Percentiles rank a stretch among this genome's conserved stretches.
Evolutionary conservation across 371 early-diverging fungal species (phyloP).

Genomic region (Haplosporangium sp.): DNA sequence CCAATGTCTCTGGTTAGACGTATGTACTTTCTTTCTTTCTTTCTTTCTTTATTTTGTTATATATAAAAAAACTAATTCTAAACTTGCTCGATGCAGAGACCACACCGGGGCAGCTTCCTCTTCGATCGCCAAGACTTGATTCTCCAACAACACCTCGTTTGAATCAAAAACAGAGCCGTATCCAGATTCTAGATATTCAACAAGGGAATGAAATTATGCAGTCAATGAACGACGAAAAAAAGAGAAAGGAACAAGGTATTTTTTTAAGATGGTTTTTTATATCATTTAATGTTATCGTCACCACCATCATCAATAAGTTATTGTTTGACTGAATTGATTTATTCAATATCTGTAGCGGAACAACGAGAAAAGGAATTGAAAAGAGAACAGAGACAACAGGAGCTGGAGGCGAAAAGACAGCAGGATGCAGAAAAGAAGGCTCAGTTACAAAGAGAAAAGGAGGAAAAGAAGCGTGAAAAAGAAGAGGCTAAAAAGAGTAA

Average conservation of each 20-base stretch:
- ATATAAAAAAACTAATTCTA: conserved; percentile 19
- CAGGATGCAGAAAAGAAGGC: conserved; percentile 52
- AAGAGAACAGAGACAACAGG: conserved; percentile 36
- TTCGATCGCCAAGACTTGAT: conserved; percentile 43
- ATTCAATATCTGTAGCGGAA: conserved; percentile 18
- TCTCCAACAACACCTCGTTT: conserved; percentile 35
- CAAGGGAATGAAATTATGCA: conserved; percentile 56
- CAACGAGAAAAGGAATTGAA: conserved; percentile 45
- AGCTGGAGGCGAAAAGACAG: conserved; percentile 32
- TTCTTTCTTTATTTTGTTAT: background rate
- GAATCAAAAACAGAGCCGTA: conserved; percentile 39
- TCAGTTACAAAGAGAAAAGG: conserved; percentile 32
- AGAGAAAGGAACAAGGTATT: conserved; percentile 43
- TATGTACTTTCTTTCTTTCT: conserved; percentile 13
- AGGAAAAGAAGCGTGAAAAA: conserved; percentile 44
- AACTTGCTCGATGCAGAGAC: no score
- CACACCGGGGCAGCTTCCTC: conserved; percentile 26
- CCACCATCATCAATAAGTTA: background rate
- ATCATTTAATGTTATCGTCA: background rate
- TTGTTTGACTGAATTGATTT: background rate
- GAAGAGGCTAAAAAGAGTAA: conserved; percentile 52
- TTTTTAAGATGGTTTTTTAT: background rate
- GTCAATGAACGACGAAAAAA: conserved; percentile 45
- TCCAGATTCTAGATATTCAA: conserved; percentile 52
- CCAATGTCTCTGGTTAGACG: conserved; percentile 40